Percentiles rank a stretch among this genome's conserved stretches.
phyloP scores from a whole-genome alignment of 2,329 filamentous ascomycete genomes.

The Cytospora schulzeri region DNA sequence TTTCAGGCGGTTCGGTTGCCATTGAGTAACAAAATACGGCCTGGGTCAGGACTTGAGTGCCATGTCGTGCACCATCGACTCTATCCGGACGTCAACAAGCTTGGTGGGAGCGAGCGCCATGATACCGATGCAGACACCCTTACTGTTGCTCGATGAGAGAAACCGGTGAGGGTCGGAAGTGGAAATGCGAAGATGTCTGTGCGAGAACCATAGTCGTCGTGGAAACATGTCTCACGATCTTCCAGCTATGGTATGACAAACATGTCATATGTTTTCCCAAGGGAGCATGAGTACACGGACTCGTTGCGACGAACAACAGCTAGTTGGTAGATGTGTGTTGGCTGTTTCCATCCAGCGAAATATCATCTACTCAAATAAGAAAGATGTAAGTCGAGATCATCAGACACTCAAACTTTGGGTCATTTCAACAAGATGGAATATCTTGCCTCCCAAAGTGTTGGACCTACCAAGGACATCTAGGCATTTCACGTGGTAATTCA shows the following conservation, averaged over 20 bases:
- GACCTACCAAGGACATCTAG: constrained; percentile 57
- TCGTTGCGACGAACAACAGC: constrained; percentile 52
- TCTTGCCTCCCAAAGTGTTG: constrained; percentile 55
- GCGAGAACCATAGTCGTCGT: constrained; percentile 57
- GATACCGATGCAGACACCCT: constrained; percentile 58
- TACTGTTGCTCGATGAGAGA: constrained; percentile 59
- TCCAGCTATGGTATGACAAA: constrained; percentile 61
- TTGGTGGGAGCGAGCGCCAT: constrained; percentile 62
- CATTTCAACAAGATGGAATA: background rate
- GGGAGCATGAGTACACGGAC: constrained; percentile 58
- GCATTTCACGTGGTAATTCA: constrained; percentile 59
- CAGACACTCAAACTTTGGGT: background rate
- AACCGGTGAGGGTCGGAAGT: constrained; percentile 56
- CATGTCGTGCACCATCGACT: constrained; percentile 63
- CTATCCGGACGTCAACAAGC: constrained; percentile 61
- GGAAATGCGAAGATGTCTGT: constrained; percentile 62
- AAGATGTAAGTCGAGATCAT: constrained; percentile 8
- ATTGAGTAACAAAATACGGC: constrained; percentile 62
- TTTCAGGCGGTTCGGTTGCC: constrained; percentile 61
- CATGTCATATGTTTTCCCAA: constrained; percentile 60
- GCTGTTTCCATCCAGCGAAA: background rate
- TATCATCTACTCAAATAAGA: constrained; percentile 23
- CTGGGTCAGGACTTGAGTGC: constrained; percentile 55
- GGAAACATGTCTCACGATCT: constrained; percentile 56
- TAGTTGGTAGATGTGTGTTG: constrained; percentile 56